Percentiles rank a stretch among this genome's conserved stretches.
phyloP scores from a whole-genome alignment of 2,329 filamentous ascomycete species.

The Phoma sp. region DNA sequence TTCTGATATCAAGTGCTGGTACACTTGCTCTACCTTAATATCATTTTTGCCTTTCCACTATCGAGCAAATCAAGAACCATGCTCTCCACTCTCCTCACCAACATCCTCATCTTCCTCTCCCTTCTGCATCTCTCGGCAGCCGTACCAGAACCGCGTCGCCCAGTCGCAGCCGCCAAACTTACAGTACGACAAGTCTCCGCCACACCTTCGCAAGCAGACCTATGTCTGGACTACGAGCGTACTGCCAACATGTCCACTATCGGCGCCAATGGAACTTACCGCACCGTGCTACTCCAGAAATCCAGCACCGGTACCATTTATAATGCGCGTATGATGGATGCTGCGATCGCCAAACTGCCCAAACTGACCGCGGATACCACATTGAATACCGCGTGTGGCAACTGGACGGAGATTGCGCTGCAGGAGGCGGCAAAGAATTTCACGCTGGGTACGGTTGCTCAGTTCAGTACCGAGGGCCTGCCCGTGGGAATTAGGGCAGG shows the following conservation, averaged over 20 bases:
- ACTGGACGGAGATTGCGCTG: slow-evolving; percentile 55
- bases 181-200: slow-evolving; percentile 36
- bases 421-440: slow-evolving; percentile 54
- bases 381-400: slow-evolving; percentile 56
- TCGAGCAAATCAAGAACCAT: slow-evolving; percentile 22
- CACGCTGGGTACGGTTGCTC: slow-evolving; percentile 51
- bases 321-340: slow-evolving; percentile 52
- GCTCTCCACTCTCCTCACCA: slow-evolving; percentile 35
- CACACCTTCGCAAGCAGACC: slow-evolving; percentile 29
- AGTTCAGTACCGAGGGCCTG: slow-evolving; percentile 38
- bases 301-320: slow-evolving; percentile 51
- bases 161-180: slow-evolving; percentile 27
- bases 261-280: slow-evolving; percentile 54
- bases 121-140: slow-evolving; percentile 29
- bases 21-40: slow-evolving; percentile 29
- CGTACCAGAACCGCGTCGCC: slow-evolving; percentile 14
- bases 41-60: background rate
- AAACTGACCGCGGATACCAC: slow-evolving; percentile 49
- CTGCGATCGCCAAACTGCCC: slow-evolving; percentile 48
- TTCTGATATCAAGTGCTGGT: slow-evolving; percentile 33
- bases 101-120: slow-evolving; percentile 35
- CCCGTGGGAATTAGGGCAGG: slow-evolving; percentile 40
- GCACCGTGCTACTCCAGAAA: slow-evolving; percentile 54
- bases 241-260: slow-evolving; percentile 58
- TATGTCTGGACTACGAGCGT: slow-evolving; percentile 53